These are phyloP conservation scores for Paramecium octaurelia DNA, from an alignment of 73 alveolate genomes.

Conservation along the genomic window DNA sequence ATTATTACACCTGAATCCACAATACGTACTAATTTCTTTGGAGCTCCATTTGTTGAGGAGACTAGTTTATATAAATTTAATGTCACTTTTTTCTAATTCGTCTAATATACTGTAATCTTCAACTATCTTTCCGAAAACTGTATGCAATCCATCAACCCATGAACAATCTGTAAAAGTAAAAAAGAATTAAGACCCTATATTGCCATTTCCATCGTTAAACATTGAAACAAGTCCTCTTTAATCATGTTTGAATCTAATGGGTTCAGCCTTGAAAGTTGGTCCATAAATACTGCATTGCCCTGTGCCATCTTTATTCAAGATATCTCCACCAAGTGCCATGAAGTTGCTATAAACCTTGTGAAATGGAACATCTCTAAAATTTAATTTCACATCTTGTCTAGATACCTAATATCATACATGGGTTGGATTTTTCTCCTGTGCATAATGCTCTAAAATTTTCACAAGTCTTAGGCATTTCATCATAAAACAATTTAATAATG, in stretches of 20 bases:
- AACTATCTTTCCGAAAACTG: conserved; percentile 21
- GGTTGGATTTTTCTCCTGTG: conserved; percentile 82
- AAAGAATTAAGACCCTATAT: conserved; percentile 35
- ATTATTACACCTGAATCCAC: conserved; percentile 37
- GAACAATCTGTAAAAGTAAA: conserved; percentile 49
- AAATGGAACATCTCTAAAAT: conserved; percentile 72
- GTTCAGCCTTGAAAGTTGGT: conserved; percentile 29
- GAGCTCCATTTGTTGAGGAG: conserved; percentile 23
- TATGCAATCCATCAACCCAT: conserved; percentile 46
- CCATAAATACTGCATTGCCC: conserved; percentile 29
- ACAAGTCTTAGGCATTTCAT: conserved; percentile 84
- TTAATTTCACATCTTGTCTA: conserved; percentile 69
- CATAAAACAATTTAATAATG: conserved; percentile 77
- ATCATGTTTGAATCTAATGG: conserved; percentile 10
- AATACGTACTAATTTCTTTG: conserved; percentile 20
- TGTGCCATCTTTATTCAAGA: conserved; percentile 42
- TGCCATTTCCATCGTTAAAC: conserved; percentile 12
- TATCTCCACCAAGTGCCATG: conserved; percentile 79
- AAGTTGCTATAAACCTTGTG: conserved; percentile 79
- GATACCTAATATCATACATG: neutral
- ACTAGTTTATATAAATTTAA: neutral
- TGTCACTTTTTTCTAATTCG: conserved; percentile 15
- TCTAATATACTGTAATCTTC: conserved; percentile 29
- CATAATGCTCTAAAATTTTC: conserved; percentile 91
- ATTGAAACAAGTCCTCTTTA: conserved; percentile 31